Conservation (phyloP, 129 eudicot genomes). For the Smallanthus sonchifolius region DNA sequence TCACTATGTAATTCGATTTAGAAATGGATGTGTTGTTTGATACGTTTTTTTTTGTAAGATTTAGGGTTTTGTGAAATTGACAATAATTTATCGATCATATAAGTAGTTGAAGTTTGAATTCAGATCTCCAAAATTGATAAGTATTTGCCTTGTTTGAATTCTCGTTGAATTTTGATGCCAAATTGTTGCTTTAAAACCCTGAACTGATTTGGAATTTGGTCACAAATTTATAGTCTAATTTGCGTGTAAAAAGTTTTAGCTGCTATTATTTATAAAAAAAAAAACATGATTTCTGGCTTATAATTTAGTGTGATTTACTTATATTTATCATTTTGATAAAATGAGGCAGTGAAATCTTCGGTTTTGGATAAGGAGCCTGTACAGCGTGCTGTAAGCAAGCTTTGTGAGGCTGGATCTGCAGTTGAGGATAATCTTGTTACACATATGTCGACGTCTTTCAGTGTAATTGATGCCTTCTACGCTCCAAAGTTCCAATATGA, state of each 20-base stretch:
- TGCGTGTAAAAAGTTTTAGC: background rate
- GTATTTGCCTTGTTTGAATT: background rate
- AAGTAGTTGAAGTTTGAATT: background rate
- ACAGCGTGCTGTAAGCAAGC: conserved; percentile 42
- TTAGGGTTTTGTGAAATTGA: background rate
- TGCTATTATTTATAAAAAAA: background rate
- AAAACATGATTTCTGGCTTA: background rate
- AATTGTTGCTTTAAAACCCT: background rate
- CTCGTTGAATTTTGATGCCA: background rate
- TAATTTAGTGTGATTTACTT: background rate
- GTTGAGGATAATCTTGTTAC: conserved; percentile 39
- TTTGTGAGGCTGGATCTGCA: conserved; percentile 47
- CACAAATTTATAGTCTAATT: background rate
- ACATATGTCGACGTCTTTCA: conserved; percentile 38
- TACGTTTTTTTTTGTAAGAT: background rate
- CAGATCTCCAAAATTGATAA: background rate
- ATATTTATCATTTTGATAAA: background rate
- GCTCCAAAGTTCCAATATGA: conserved; percentile 77
- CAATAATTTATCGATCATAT: background rate
- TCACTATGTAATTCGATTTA: background rate
- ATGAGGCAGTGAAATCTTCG: conserved; percentile 76
- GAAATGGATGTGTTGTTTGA: background rate
- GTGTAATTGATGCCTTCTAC: conserved; percentile 58
- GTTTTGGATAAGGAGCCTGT: conserved; percentile 71
- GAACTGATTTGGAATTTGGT: background rate